Base-by-base conservation (phyloP, 257 asterid species). In the Ophiorrhiza pumila region DNA sequence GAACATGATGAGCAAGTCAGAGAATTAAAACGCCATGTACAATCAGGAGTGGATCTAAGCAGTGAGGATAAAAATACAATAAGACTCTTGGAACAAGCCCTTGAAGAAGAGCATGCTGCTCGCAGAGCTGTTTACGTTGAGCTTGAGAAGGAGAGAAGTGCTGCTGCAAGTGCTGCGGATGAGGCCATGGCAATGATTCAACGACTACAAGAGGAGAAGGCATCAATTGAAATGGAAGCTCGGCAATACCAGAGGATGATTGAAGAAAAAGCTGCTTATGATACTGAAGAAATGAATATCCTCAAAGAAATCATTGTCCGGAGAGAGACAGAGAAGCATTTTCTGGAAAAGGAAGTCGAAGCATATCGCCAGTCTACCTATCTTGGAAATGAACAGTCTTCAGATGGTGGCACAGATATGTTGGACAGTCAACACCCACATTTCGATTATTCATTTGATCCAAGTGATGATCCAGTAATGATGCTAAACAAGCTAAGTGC, bases 121-220 rank as follows among this genome's bases (percentile, higher is more conserved):
- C 57, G 65, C 61, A 42, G 56, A 55, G 80, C 81, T 20, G 82
- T 83, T 62, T 71, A 55, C 58, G 63, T 74, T 23, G 99, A 94
- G 81, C 99, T 94, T 58, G 97, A 94, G 76, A 87, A 87, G 89
- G 99, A 94, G 85, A 88, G 97, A 84, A 86, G 82, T 83, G 93
- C 99, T 34, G 95, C 99, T 32, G 96, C 97, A 43, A 67, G 77
- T 75, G 97, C 99, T 74, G 99, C 99, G 22, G 99, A 94, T 50
- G 99, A 91, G 89, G 96, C 97, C 52, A 88, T 94, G 97, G 96
- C 97, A 61, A 94, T 94, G 99, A 94, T 94, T 78, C 85, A 83
- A 29, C 96, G 99, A 39, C 90, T 94, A n/a, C 97, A 91, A 78
- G 95, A 82, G 63, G 99, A 94, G 77, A 94, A 94, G 82, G 95